Percentiles rank a stretch among this genome's conserved stretches.
Conservation (phyloP, 768 basidiomycete species). For the Phlebiopsis gigantea region DNA sequence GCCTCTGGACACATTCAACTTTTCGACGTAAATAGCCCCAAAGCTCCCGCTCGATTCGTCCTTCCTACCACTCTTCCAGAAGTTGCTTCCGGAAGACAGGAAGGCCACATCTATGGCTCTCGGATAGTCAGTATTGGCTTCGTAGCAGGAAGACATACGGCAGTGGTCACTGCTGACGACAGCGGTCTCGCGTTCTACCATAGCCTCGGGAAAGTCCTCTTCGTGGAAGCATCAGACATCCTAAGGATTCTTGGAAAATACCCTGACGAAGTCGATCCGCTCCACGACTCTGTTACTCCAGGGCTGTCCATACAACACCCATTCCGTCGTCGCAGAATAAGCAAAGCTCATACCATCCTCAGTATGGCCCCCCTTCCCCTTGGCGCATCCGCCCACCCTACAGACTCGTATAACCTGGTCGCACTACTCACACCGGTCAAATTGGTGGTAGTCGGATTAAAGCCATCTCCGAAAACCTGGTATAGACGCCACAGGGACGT, state of each 20-base stretch:
- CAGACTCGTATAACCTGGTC: slow-evolving; percentile 74
- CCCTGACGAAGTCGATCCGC: slow-evolving; percentile 44
- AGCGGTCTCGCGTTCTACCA: slow-evolving; percentile 92
- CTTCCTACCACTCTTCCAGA: slow-evolving; percentile 61
- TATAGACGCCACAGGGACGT: slow-evolving; percentile 61
- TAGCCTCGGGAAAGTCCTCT: slow-evolving; percentile 88
- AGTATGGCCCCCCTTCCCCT: slow-evolving; percentile 79
- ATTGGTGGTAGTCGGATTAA: slow-evolving; percentile 87
- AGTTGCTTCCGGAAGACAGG: slow-evolving; percentile 73
- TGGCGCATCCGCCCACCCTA: slow-evolving; percentile 65
- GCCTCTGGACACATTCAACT: slow-evolving; percentile 79
- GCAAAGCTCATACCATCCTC: slow-evolving; percentile 59
- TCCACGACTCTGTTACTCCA: slow-evolving; percentile 14
- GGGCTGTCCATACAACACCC: slow-evolving; percentile 20
- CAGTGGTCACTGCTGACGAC: slow-evolving; percentile 87
- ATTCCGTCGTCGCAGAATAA: slow-evolving; percentile 42
- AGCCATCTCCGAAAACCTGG: slow-evolving; percentile 91
- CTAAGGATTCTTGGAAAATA: slow-evolving; percentile 92
- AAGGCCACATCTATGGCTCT: slow-evolving; percentile 80
- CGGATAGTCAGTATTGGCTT: slow-evolving; percentile 81
- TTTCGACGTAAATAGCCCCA: slow-evolving; percentile 72
- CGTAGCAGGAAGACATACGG: slow-evolving; percentile 88
- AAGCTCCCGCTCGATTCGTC: slow-evolving; percentile 62
- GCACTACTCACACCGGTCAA: slow-evolving; percentile 89
- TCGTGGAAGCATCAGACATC: slow-evolving; percentile 92